Evolutionary conservation across 768 basidiomycete genomes (phyloP).

Genomic region (Pleurotus tuber-regium): DNA sequence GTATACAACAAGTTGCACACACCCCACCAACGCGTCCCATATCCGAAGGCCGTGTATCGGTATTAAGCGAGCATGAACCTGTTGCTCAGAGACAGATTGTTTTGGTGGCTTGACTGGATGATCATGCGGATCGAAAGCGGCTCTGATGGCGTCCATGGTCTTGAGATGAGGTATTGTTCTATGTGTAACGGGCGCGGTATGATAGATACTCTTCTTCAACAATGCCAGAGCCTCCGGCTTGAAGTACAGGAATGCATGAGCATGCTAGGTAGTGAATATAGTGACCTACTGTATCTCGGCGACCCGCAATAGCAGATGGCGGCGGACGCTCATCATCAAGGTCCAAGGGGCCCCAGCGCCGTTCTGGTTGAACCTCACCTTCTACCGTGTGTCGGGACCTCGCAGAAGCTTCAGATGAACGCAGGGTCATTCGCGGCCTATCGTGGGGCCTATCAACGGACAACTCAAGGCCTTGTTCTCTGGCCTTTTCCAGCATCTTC

Average conservation of each 20-base stretch:
- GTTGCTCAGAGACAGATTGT: conserved; percentile 59
- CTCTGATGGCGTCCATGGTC: conserved; percentile 40
- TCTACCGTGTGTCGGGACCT: conserved; percentile 4
- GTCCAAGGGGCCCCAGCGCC: conserved; percentile 55
- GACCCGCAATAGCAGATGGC: conserved; percentile 65
- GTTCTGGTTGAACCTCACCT: conserved; percentile 35
- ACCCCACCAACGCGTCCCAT: conserved; percentile 54
- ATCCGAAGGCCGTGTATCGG: conserved; percentile 54
- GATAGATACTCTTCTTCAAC: conserved; percentile 53
- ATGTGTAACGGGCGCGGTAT: conserved; percentile 54
- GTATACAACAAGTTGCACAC: conserved; percentile 13
- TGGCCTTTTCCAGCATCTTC: conserved; percentile 41
- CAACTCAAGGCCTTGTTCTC: conserved; percentile 42
- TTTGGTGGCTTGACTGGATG: conserved; percentile 43
- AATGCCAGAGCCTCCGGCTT: conserved; percentile 55
- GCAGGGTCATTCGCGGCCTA: not conserved
- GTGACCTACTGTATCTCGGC: conserved; percentile 59
- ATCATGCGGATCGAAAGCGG: conserved; percentile 49
- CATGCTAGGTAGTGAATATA: not conserved
- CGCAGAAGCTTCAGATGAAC: not conserved
- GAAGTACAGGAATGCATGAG: conserved; percentile 1
- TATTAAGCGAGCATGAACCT: conserved; percentile 35
- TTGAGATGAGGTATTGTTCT: conserved; percentile 47
- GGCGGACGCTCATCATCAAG: conserved; percentile 69
- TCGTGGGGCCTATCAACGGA: conserved; percentile 7